A percentile compares a stretch with the other conserved stretches of the same genome.
These are phyloP conservation scores for Coniochaeta hoffmannii DNA, from an alignment of 2,329 filamentous ascomycete genomes.

Conservation along the genomic window DNA sequence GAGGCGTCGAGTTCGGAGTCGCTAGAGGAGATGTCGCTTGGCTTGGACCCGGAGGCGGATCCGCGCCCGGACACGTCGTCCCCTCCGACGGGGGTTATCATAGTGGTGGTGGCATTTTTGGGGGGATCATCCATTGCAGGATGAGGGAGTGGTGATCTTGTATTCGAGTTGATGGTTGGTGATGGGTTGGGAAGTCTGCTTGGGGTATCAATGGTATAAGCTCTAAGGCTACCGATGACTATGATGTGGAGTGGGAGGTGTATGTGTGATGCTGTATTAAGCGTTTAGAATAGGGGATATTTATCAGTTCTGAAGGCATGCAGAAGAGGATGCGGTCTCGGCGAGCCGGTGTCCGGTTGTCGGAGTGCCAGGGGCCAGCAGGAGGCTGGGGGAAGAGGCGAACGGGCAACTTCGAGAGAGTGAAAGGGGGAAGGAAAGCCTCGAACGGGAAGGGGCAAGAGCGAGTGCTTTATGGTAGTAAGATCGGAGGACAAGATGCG, in stretches of 20 bases:
- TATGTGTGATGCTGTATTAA: not conserved
- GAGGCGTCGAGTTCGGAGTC: not conserved
- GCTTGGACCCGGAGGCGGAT: not conserved
- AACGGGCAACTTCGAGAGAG: not conserved
- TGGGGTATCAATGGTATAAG: not conserved
- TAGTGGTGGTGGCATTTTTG: not conserved
- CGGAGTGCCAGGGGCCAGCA: not conserved
- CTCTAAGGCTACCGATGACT: not conserved
- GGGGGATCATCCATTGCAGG: not conserved
- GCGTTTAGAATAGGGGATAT: not conserved
- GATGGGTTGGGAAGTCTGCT: not conserved
- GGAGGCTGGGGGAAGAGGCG: not conserved
- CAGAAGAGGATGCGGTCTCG: not conserved
- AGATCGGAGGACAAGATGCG: not conserved
- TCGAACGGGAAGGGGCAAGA: not conserved
- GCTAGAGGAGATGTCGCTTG: not conserved
- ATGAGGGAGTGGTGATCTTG: not conserved
- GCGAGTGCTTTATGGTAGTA: not conserved
- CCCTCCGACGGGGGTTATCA: not conserved
- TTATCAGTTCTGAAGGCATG: not conserved
- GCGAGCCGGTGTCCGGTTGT: not conserved
- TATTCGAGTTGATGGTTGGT: not conserved
- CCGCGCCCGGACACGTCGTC: not conserved
- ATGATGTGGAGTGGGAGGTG: not conserved
- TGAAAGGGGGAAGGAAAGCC: not conserved